Evolutionary conservation across 1,139 yeast genomes (phyloP).

Genomic region (Wickerhamomyces sp.): DNA sequence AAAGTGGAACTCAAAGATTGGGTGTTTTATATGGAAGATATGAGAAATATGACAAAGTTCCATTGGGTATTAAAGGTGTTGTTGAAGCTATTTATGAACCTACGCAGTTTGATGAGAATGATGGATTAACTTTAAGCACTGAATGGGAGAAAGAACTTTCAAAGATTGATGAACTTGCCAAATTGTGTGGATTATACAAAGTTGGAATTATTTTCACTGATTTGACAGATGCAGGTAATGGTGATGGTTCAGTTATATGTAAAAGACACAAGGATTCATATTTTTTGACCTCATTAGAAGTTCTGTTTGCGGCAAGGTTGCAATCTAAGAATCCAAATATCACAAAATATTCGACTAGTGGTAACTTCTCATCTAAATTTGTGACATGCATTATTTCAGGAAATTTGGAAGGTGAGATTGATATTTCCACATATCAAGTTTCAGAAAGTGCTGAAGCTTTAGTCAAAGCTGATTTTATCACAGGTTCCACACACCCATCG

Average conservation of each 20-base stretch:
- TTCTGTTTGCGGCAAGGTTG: conserved; percentile 76
- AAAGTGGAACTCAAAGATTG: conserved; percentile 78
- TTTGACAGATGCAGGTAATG: conserved; percentile 78
- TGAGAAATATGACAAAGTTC: conserved; percentile 72
- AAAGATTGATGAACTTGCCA: conserved; percentile 51
- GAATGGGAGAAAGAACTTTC: conserved; percentile 52
- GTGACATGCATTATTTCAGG: conserved; percentile 93
- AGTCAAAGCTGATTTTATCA: conserved; percentile 77
- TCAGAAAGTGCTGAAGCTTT: conserved; percentile 84
- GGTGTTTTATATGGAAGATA: conserved; percentile 85
- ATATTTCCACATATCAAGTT: conserved; percentile 86
- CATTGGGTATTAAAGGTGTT: conserved; percentile 88
- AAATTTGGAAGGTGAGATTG: conserved; percentile 80
- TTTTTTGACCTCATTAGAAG: conserved; percentile 81
- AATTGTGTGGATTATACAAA: conserved; percentile 55
- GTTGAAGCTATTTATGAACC: conserved; percentile 95
- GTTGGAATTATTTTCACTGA: conserved; percentile 91
- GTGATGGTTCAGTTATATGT: conserved; percentile 85
- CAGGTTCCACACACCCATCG: conserved; percentile 89
- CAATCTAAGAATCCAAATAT: conserved; percentile 65
- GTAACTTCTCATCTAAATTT: conserved; percentile 77
- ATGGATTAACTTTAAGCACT: conserved; percentile 62
- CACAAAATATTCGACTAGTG: conserved; percentile 61
- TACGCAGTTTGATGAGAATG: conserved; percentile 80
- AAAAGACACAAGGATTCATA: conserved; percentile 91